Conservation (phyloP, 2,329 filamentous ascomycete species). For the Diaporthe sp. region DNA sequence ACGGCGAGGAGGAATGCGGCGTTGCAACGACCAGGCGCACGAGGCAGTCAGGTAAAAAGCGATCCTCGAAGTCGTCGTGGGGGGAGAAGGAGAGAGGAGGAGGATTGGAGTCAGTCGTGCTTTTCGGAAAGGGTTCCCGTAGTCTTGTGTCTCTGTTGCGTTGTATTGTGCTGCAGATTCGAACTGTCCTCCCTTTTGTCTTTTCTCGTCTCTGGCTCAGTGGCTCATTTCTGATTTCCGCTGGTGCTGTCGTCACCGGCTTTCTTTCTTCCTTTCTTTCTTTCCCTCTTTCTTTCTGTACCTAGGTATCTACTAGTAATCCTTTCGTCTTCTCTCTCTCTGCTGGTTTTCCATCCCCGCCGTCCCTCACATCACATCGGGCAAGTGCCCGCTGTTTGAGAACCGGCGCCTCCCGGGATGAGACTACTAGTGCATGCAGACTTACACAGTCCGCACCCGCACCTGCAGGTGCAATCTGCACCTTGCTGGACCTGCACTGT, state of each 20-base stretch:
- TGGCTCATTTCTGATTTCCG: background rate
- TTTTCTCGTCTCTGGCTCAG: background rate
- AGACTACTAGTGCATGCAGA: background rate
- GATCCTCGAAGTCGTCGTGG: background rate
- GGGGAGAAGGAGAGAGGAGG: background rate
- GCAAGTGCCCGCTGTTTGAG: background rate
- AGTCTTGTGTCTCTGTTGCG: background rate
- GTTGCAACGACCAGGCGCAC: constrained; percentile 8
- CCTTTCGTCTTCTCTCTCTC: background rate
- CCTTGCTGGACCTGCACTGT: constrained; percentile 7
- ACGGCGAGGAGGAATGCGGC: constrained; percentile 9
- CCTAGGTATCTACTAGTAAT: background rate
- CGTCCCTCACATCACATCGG: background rate
- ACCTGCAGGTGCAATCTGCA: constrained; percentile 1
- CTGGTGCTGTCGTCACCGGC: background rate
- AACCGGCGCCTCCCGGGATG: background rate
- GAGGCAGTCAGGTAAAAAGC: background rate
- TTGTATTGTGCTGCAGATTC: background rate
- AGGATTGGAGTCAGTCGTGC: background rate
- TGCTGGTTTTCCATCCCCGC: background rate
- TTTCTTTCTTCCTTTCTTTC: background rate
- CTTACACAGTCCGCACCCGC: background rate
- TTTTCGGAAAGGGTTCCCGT: background rate
- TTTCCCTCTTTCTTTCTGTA: background rate
- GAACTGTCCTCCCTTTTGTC: background rate